A percentile compares a stretch with the other conserved stretches of the same genome.
phyloP scores from a whole-genome alignment of 2,329 filamentous ascomycete genomes.

The Fusarium pilosicola region DNA sequence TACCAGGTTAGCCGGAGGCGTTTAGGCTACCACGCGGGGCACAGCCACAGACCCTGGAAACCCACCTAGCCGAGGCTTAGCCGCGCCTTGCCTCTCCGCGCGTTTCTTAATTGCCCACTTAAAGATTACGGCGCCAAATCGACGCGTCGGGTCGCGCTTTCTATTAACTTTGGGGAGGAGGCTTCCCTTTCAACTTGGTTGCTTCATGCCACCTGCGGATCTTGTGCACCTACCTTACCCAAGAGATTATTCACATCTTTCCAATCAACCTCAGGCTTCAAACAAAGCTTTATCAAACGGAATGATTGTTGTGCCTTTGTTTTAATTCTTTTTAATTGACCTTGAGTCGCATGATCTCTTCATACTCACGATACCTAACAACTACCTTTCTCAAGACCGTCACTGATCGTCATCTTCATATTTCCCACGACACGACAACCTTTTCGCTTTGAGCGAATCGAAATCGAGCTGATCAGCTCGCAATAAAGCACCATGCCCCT shows the following conservation, averaged over 20 bases:
- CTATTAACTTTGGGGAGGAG: slow-evolving; percentile 17
- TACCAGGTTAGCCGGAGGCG: slow-evolving; percentile 33
- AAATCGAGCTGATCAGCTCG: slow-evolving; percentile 8
- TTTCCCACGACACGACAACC: not conserved
- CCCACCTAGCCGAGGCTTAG: slow-evolving; percentile 20
- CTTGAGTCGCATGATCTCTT: slow-evolving; percentile 21
- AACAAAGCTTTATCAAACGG: not conserved
- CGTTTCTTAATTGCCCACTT: slow-evolving; percentile 32
- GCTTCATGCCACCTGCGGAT: slow-evolving; percentile 33
- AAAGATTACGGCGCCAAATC: slow-evolving; percentile 44
- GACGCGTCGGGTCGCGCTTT: slow-evolving; percentile 48
- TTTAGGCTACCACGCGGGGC: not conserved
- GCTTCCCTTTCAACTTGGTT: slow-evolving; percentile 28
- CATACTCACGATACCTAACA: slow-evolving; percentile 9
- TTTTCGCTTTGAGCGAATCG: not conserved
- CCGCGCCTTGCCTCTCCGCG: slow-evolving; percentile 16
- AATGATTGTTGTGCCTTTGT: slow-evolving; percentile 3
- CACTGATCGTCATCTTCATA: not conserved
- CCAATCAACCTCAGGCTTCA: not conserved
- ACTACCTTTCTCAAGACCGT: slow-evolving; percentile 4
- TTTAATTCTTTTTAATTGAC: slow-evolving; percentile 1
- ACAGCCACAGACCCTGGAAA: slow-evolving; percentile 31
- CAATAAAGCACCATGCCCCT: slow-evolving; percentile 56
- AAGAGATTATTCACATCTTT: slow-evolving; percentile 12
- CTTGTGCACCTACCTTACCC: slow-evolving; percentile 1